Percentiles rank a stretch among this genome's conserved stretches.
Evolutionary conservation across 1,284 basidiomycete species (phyloP).

Genomic region (Ceratobasidium papillatum): DNA sequence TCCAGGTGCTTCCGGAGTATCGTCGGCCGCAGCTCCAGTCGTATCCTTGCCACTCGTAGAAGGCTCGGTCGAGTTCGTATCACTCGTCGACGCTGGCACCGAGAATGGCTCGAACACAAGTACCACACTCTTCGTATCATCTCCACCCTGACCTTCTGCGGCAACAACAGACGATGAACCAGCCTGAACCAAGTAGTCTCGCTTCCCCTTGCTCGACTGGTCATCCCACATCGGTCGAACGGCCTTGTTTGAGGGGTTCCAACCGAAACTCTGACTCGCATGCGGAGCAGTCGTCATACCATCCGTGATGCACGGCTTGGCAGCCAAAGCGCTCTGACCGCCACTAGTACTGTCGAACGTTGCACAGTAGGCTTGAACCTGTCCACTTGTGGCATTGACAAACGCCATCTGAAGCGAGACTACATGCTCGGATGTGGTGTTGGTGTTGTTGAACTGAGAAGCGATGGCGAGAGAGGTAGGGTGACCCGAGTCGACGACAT

Average conservation of each 20-base stretch:
- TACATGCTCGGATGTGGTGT: slow-evolving; percentile 7
- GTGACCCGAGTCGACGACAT: slow-evolving; percentile 33
- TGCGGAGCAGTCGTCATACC: slow-evolving; percentile 9
- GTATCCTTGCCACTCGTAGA: background rate
- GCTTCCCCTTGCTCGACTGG: background rate
- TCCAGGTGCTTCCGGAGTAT: background rate
- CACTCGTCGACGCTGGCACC: background rate
- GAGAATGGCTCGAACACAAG: slow-evolving; percentile 32
- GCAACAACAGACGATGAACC: background rate
- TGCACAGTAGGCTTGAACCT: slow-evolving; percentile 19
- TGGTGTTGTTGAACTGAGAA: background rate
- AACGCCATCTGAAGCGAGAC: slow-evolving; percentile 38
- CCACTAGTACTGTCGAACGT: slow-evolving; percentile 1
- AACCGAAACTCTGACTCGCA: slow-evolving; percentile 20
- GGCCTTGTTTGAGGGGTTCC: slow-evolving; percentile 12
- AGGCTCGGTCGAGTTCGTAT: background rate
- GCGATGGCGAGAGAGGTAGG: slow-evolving; percentile 15
- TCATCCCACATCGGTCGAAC: slow-evolving; percentile 32
- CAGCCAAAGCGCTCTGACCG: slow-evolving; percentile 9
- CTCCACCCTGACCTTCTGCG: background rate
- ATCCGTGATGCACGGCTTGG: slow-evolving; percentile 18
- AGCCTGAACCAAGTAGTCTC: slow-evolving; percentile 13
- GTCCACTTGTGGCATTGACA: slow-evolving; percentile 15
- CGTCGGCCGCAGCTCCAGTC: background rate
- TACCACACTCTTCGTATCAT: slow-evolving; percentile 17